Conservation (phyloP, 495 filamentous ascomycete species). For the Bathelium albidoporum region DNA sequence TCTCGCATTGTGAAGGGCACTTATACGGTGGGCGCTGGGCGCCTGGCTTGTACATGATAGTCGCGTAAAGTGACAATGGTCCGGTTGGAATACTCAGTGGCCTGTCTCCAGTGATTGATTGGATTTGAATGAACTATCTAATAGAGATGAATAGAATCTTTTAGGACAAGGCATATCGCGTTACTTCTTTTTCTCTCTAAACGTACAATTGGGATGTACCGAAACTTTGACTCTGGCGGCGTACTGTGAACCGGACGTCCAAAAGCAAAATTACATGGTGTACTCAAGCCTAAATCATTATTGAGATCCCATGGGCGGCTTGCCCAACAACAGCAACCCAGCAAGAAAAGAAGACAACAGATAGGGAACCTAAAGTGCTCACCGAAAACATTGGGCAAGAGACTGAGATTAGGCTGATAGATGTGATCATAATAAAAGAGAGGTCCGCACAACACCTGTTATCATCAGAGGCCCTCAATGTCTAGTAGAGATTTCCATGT, state of each 20-base stretch:
- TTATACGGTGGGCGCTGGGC: background rate
- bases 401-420: background rate
- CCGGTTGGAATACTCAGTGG: background rate
- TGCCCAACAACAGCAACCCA: background rate
- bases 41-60: background rate
- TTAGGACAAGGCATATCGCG: too few species aligned
- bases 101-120: background rate
- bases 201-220: too few species aligned
- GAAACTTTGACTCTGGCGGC: too few species aligned
- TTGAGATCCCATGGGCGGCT: too few species aligned
- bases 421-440: background rate
- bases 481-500: conserved; percentile 32
- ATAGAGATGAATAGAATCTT: background rate
- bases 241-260: too few species aligned
- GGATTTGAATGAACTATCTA: background rate
- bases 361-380: background rate
- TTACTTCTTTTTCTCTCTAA: too few species aligned
- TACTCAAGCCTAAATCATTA: too few species aligned
- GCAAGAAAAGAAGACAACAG: background rate
- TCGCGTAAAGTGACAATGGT: background rate
- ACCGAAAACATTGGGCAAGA: background rate
- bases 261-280: too few species aligned
- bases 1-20: background rate
- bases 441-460: background rate
- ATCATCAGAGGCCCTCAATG: background rate